Conservation (phyloP, 495 filamentous ascomycete species). For the Penicillium roqueforti region DNA sequence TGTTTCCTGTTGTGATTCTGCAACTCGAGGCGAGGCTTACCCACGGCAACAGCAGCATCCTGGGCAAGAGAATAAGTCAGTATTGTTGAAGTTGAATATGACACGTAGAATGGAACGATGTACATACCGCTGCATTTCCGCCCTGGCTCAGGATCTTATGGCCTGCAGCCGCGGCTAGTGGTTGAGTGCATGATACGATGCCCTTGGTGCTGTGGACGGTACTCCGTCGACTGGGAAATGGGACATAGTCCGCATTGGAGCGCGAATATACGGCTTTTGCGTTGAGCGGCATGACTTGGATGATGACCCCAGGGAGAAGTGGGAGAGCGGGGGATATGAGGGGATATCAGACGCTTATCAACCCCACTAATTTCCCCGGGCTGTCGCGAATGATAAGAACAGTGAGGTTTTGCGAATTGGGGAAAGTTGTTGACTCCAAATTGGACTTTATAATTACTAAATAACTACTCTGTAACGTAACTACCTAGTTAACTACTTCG, state of each 20-base stretch:
- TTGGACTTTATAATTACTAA: not conserved
- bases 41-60: conserved; percentile 93
- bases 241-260: conserved; percentile 52
- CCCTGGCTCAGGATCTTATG: conserved; percentile 77
- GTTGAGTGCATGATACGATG: conserved; percentile 88
- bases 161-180: conserved; percentile 83
- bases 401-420: too few relatives aligned
- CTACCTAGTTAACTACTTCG: too few relatives aligned
- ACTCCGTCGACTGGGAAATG: conserved; percentile 81
- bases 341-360: not conserved
- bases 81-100: not conserved
- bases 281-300: conserved; percentile 52
- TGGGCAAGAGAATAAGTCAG: conserved; percentile 27
- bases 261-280: conserved; percentile 60
- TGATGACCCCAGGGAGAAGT: not conserved
- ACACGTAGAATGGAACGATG: conserved; percentile 4
- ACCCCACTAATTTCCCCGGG: not conserved
- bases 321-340: not conserved
- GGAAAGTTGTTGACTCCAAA: not conserved
- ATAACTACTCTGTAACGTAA: too few relatives aligned
- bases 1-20: not conserved
- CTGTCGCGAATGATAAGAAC: too few relatives aligned
- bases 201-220: conserved; percentile 91
- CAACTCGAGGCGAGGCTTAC: conserved; percentile 30
- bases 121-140: conserved; percentile 83